Evolutionary conservation across 352 stramenopile species (phyloP), one percentile per base, ranked within the genome.

Genomic region (Blastocystis sp.): DNA sequence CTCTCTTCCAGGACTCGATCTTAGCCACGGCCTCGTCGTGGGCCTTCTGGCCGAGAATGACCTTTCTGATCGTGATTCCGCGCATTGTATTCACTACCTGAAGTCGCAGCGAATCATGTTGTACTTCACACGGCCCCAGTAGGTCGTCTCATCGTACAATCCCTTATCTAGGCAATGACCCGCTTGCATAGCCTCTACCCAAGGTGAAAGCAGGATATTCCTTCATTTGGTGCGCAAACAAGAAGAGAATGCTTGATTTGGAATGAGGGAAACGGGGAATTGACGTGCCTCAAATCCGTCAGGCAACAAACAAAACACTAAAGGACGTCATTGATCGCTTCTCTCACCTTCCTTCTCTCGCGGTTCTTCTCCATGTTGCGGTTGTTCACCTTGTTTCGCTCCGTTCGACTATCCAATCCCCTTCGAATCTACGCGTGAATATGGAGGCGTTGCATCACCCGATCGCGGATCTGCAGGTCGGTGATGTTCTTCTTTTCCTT

Each of bases 41-140:
- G 11, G 68, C 43, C 24, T 84, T 74, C 21, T 64, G 7, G 1
- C 74, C 48, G 3, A 76, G 48, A 59, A 81, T 74, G 74, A 87
- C 28, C 28, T 57, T 70, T 88, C 48, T 57, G n/a, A 69, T 6
- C 14, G 19, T 17, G 40, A 21, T 76, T 24, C 63, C 24, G 52
- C 34, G 4, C 34, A 43, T 42, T n/a, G 24, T n/a, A 21, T 21
- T 17, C 24, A 40, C 66, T 87, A 76, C 60, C 42, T 60, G 66
- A 62, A 57, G 60, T 66, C 78, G 43, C 60, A 89, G 34, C 82
- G 80, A 24, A 89, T 77, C 43, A 89, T 62, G 34, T 89, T 89
- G 43, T 89, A 87, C 59, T 87, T 66, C 45, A 89, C 64, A 68
- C 87, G 76, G 14, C 87, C 87, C 62, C 45, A 89, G 42, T 89